A percentile compares a stretch with the other conserved stretches of the same genome.
Conservation (phyloP, 164 flowering plant genomes). For the Piper betle region DNA sequence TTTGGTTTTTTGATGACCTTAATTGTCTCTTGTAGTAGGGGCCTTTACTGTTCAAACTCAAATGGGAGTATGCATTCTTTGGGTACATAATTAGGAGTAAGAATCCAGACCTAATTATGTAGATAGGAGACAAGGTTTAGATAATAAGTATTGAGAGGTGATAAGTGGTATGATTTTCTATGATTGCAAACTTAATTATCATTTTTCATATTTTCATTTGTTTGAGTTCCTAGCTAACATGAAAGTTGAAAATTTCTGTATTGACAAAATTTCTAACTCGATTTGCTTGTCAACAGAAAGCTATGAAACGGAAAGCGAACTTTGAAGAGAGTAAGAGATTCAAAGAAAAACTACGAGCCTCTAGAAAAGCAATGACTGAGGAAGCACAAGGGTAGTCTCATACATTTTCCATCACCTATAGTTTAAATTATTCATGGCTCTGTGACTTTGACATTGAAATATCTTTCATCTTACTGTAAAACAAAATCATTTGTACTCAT, state of each 20-base stretch:
- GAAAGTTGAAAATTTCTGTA: neutral
- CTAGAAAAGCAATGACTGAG: constrained; percentile 45
- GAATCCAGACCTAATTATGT: no score
- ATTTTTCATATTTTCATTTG: neutral
- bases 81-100: no score
- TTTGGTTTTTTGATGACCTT: neutral
- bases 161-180: no score
- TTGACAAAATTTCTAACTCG: neutral
- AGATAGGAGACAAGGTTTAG: no score
- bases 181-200: neutral
- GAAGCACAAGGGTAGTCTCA: neutral
- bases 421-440: neutral
- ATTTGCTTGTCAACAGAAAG: constrained; percentile 41
- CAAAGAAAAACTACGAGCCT: constrained; percentile 63
- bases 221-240: neutral
- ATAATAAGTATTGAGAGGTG: no score
- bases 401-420: neutral
- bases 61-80: no score
- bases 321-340: constrained; percentile 79
- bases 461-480: neutral
- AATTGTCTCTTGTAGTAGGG: neutral
- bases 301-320: constrained; percentile 78
- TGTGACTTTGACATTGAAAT: no score
- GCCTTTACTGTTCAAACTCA: neutral
- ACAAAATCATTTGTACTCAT: neutral